Base-by-base conservation (phyloP, 176 grass and related monocot species). In the Eleusine coracana region DNA sequence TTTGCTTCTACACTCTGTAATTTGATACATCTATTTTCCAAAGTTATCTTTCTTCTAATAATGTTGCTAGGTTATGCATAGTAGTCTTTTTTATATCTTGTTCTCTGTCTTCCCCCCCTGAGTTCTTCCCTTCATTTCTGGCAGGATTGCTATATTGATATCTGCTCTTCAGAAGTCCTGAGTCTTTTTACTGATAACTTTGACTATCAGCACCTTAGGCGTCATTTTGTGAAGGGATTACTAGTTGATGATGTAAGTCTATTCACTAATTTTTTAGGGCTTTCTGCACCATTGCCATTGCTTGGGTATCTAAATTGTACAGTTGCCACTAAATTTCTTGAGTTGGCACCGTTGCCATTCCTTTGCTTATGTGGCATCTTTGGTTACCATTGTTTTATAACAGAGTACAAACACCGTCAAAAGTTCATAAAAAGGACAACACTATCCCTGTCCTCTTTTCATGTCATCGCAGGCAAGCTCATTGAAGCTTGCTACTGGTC, bases 71-170 rank as follows among this genome's bases (percentile, higher is more conserved):
- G 21, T 50, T 29, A 84, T 67, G 58, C 3, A 27, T 68, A 10
- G 2, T 49, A 68, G 66, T 68, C 48, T 60, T 68, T 70, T 60
- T 68, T 70, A 34, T 2, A 36, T 37, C 12, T 74, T 56, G 7
- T 46, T 18, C 52, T 21, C n/a, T 59, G 28, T 27, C 31, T 29
- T 68, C 7, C 44, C 46, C n/a, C n/a, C 23, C 58, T 27, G n/a
- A 15, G 21, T 65, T 55, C n/a, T 25, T 49, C 29, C 60, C n/a
- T n/a, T 55, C 18, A 70, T 70, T 79, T 49, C n/a, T 42, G 88
- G 27, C 79, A 99, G 93, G 96, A 99, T 80, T 99, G 96, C 74
- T 99, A 94, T 80, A 94, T 99, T 74, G 96, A 99, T 87, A 96
- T 99, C 77, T 99, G 96, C 91, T 96, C 96, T 41, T 89, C 91